Percentiles rank a stretch among this genome's conserved stretches.
Evolutionary conservation across 2,329 filamentous ascomycete genomes (phyloP).

Genomic region (Endoconidiophora polonica): DNA sequence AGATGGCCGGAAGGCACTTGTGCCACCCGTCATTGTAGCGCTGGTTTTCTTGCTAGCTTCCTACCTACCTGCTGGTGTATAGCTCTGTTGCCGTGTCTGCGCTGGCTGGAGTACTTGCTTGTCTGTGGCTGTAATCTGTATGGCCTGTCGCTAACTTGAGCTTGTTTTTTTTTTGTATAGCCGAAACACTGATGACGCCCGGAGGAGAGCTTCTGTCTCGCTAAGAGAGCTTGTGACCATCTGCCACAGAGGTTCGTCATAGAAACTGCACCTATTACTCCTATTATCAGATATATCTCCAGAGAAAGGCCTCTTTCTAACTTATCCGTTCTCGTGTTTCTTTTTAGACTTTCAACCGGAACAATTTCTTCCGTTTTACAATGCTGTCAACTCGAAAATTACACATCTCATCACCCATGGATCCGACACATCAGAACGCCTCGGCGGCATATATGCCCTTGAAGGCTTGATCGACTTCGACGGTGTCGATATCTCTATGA

Average conservation of each 20-base stretch:
- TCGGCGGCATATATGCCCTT: slow-evolving; percentile 82
- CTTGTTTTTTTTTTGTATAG: background rate
- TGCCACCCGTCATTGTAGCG: too few species aligned
- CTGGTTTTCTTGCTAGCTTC: too few species aligned
- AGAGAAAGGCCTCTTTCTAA: background rate
- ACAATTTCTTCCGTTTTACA: slow-evolving; percentile 49
- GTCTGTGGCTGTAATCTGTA: slow-evolving; percentile 3
- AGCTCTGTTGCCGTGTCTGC: too few species aligned
- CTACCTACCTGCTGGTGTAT: too few species aligned
- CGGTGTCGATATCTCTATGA: slow-evolving; percentile 79
- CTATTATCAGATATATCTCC: background rate
- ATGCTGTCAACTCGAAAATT: slow-evolving; percentile 38
- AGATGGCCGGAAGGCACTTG: too few species aligned
- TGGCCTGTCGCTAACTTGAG: too few species aligned
- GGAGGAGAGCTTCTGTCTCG: slow-evolving; percentile 35
- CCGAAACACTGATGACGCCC: slow-evolving; percentile 27
- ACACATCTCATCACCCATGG: slow-evolving; percentile 63
- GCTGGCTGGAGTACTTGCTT: background rate
- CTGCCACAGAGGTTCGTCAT: slow-evolving; percentile 35
- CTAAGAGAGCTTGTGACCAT: slow-evolving; percentile 37
- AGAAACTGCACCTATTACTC: background rate
- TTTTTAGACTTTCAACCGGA: slow-evolving; percentile 59
- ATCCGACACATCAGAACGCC: slow-evolving; percentile 69
- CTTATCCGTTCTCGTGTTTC: background rate
- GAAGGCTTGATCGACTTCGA: slow-evolving; percentile 93